A percentile compares a stretch with the other conserved stretches of the same genome.
These are phyloP conservation scores for Ophiorrhiza pumila DNA, from an alignment of 257 asterid species.

Conservation along the genomic window DNA sequence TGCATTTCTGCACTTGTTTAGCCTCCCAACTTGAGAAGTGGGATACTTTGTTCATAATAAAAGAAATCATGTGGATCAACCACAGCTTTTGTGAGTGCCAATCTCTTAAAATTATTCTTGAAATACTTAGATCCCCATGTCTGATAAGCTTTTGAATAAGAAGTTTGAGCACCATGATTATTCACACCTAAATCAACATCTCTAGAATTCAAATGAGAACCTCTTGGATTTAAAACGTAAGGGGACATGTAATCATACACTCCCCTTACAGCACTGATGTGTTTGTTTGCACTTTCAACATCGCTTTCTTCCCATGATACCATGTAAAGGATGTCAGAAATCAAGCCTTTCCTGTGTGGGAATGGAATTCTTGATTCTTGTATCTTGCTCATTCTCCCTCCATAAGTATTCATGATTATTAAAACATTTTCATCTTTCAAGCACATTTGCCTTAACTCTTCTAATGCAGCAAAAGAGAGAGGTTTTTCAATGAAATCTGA, in stretches of 20 bases:
- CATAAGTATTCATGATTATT: constrained; percentile 38
- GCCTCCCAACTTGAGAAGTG: too few relatives aligned
- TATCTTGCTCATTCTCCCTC: constrained; percentile 47
- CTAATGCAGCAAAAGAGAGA: constrained; percentile 26
- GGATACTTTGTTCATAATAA: too few relatives aligned
- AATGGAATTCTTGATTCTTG: constrained; percentile 33
- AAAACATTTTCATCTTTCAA: constrained; percentile 22
- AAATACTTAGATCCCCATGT: too few relatives aligned
- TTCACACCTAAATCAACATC: constrained; percentile 53
- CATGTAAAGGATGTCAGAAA: constrained; percentile 41
- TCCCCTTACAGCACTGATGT: constrained; percentile 26
- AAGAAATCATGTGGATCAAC: too few relatives aligned
- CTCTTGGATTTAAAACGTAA: constrained; percentile 38
- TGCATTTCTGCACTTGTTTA: too few relatives aligned
- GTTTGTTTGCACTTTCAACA: constrained; percentile 20
- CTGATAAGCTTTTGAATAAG: constrained; percentile 31
- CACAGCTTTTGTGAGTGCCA: too few relatives aligned
- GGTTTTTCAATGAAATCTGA: constrained; percentile 39
- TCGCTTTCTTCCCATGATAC: constrained; percentile 33
- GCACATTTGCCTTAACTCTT: constrained; percentile 21
- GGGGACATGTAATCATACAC: constrained; percentile 15
- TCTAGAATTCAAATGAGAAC: constrained; percentile 41
- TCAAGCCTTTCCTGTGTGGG: constrained; percentile 47
- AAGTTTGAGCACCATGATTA: constrained; percentile 13
- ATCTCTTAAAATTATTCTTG: too few relatives aligned